These are phyloP conservation scores for Chytriomyces confervae DNA, from an alignment of 192 early-diverging fungal species.

Conservation along the genomic window DNA sequence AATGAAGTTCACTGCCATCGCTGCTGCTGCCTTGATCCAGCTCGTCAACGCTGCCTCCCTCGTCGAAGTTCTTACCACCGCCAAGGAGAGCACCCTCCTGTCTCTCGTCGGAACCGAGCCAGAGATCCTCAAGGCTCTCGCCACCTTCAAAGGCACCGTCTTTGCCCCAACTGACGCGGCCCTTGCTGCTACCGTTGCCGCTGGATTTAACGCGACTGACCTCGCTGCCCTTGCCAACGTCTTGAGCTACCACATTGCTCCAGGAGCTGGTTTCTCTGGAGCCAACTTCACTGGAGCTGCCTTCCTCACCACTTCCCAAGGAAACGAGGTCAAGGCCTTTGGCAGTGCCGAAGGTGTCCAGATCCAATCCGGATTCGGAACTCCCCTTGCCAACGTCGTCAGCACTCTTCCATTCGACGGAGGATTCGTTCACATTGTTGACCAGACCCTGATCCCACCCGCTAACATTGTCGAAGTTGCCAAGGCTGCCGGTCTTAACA, in stretches of 20 bases:
- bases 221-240: slow-evolving; percentile 13
- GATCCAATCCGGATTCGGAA: slow-evolving; percentile 16
- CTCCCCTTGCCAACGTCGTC: slow-evolving; percentile 37
- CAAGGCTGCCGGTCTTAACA: slow-evolving; percentile 29
- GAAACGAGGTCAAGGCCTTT: slow-evolving; percentile 19
- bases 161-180: slow-evolving; percentile 40
- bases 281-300: not conserved
- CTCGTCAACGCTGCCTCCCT: slow-evolving; percentile 13
- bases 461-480: slow-evolving; percentile 30
- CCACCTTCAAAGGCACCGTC: slow-evolving; percentile 26
- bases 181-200: slow-evolving; percentile 17
- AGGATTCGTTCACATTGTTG: slow-evolving; percentile 56
- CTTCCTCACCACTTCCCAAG: slow-evolving; percentile 27
- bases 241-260: slow-evolving; percentile 26
- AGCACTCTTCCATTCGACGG: slow-evolving; percentile 44
- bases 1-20: not conserved
- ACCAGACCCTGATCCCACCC: slow-evolving; percentile 51
- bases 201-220: slow-evolving; percentile 21
- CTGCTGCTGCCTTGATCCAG: slow-evolving; percentile 1
- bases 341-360: not conserved
- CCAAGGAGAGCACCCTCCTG: slow-evolving; percentile 16
- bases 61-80: slow-evolving; percentile 18
- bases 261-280: slow-evolving; percentile 21
- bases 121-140: slow-evolving; percentile 16
- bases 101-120: slow-evolving; percentile 15